Evolutionary conservation across 768 basidiomycete genomes (phyloP).

Genomic region (Glaciozyma martinii): DNA sequence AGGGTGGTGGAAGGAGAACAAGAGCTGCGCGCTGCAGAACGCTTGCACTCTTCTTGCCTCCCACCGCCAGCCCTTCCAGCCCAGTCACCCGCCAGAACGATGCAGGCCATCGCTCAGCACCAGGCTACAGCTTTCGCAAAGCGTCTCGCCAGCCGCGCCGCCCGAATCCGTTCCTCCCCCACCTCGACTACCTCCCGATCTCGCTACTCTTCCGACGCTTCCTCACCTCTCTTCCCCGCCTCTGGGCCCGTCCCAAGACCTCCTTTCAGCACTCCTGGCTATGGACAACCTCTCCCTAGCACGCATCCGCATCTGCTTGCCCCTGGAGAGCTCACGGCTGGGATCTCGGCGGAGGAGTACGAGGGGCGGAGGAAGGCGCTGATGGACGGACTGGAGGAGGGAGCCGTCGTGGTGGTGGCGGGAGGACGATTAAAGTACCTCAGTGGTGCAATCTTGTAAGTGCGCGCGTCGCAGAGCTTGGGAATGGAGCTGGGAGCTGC

Average conservation of each 20-base stretch:
- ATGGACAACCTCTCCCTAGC: conserved; percentile 65
- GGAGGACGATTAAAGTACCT: conserved; percentile 78
- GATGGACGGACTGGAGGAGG: conserved; percentile 64
- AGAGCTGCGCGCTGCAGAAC: too few relatives aligned
- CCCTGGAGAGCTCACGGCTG: conserved; percentile 66
- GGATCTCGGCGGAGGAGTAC: conserved; percentile 69
- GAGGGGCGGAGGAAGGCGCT: conserved; percentile 58
- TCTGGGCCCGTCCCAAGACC: neutral
- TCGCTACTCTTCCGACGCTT: too few relatives aligned
- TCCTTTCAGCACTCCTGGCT: conserved; percentile 36
- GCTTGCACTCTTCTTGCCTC: too few relatives aligned
- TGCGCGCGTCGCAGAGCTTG: neutral
- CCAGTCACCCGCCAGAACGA: too few relatives aligned
- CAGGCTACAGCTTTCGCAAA: too few relatives aligned
- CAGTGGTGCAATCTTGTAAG: conserved; percentile 56
- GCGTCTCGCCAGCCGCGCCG: too few relatives aligned
- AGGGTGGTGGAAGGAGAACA: too few relatives aligned
- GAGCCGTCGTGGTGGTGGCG: conserved; percentile 63
- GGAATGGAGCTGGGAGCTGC: neutral
- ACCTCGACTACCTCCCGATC: too few relatives aligned
- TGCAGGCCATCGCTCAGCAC: too few relatives aligned
- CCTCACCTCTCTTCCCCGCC: too few relatives aligned
- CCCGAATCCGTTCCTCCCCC: too few relatives aligned
- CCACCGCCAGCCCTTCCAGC: too few relatives aligned
- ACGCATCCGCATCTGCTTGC: conserved; percentile 77